These are phyloP conservation scores for Annona cherimola DNA, from an alignment of 164 flowering plant species.

Conservation along the genomic window DNA sequence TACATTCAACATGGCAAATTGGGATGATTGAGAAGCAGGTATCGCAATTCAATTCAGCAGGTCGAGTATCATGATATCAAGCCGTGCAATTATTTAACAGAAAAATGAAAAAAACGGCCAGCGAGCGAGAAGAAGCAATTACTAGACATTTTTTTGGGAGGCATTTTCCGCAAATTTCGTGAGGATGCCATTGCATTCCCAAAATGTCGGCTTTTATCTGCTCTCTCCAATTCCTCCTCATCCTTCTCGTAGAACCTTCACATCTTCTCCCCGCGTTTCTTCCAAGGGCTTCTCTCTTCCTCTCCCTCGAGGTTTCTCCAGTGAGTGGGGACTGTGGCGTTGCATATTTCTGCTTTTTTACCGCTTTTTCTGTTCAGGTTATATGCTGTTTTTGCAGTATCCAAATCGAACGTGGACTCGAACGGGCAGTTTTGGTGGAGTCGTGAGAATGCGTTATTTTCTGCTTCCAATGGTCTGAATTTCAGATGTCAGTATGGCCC, in stretches of 20 bases:
- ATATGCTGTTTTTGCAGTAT: neutral
- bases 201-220: neutral
- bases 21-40: too few species aligned
- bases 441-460: conserved; percentile 1
- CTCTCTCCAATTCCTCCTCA: neutral
- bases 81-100: too few species aligned
- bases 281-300: neutral
- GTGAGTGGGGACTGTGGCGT: neutral
- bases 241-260: conserved; percentile 7
- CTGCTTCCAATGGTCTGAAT: conserved; percentile 16
- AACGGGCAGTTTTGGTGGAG: neutral
- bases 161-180: neutral
- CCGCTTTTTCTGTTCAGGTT: neutral
- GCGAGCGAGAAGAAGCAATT: neutral
- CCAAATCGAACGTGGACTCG: neutral
- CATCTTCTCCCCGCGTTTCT: conserved; percentile 2
- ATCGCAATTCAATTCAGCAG: too few species aligned
- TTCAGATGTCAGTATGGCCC: neutral
- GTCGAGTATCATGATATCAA: too few species aligned
- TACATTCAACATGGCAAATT: too few species aligned
- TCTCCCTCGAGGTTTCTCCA: conserved; percentile 6
- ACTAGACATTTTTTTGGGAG: neutral
- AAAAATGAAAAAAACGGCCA: neutral
- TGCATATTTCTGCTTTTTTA: neutral
- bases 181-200: neutral